Evolutionary conservation across 257 asterid genomes (phyloP), one percentile per base, ranked within the genome.

Genomic region (Gentiana dahurica): DNA sequence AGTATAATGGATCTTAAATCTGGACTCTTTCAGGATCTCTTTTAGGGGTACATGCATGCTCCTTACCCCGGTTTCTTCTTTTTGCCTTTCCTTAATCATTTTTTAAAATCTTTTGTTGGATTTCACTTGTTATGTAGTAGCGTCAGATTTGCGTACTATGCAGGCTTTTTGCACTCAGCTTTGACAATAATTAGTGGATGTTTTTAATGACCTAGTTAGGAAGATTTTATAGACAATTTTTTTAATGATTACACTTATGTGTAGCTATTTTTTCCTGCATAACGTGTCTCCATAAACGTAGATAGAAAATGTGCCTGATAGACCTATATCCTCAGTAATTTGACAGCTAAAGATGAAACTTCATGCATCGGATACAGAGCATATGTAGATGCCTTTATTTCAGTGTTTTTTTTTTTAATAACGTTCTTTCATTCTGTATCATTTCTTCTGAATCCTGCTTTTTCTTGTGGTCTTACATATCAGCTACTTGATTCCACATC

Each of bases 401-500:
- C 10, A 44, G 24, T 9, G 3, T 1, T n/a, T 35, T 8, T 10
- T n/a, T 62, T 59, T 34, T 51, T 15, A 9, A 9, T 51, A 37
- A 12, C 68, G 64, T 62, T 71, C 34, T 68, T 63, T 44, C 67
- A 67, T 64, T 61, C 55, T 71, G 70, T 61, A 53, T 61, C 55
- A 66, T 75, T 24, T 24, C 24, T 24, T 24, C 24, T 24, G 24
- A 24, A 24, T 24, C 24, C 46, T 41, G 46, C 6, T 41, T 41
- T 59, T 36, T 69, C 55, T 51, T 66, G 63, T 59, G 33, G 35
- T 60, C 44, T 58, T 65, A 34, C 71, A 34, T 61, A 61, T 51
- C 80, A 90, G 96, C 55, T 90, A 87, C 68, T 75, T 90, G 75
- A 90, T 90, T 69, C 95, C 95, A 3, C 83, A 86, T 61, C 91